Evolutionary conservation across 768 basidiomycete species (phyloP).

Genomic region (Pisolithus marmoratus): DNA sequence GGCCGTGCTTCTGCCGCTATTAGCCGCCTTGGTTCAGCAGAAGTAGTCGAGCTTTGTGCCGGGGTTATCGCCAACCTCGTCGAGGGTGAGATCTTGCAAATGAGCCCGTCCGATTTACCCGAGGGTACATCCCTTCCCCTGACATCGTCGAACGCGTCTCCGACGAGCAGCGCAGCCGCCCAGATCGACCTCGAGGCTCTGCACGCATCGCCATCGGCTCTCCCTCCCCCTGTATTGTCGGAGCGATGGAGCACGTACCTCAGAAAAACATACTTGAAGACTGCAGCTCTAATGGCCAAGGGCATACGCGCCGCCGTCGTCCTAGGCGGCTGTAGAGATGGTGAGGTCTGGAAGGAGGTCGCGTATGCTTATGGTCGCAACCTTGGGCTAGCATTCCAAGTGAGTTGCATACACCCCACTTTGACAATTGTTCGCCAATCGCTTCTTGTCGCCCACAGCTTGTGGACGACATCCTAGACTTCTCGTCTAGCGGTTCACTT

Average conservation of each 20-base stretch:
- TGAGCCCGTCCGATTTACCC: constrained; percentile 23
- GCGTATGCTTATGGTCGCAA: constrained; percentile 91
- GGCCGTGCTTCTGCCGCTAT: constrained; percentile 87
- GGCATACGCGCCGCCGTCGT: constrained; percentile 77
- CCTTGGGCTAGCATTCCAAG: constrained; percentile 94
- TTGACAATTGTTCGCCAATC: neutral
- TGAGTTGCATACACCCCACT: constrained; percentile 26
- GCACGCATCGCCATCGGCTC: constrained; percentile 32
- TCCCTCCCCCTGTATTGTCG: constrained; percentile 26
- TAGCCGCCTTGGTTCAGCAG: constrained; percentile 75
- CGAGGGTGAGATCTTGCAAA: constrained; percentile 93
- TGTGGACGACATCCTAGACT: constrained; percentile 94
- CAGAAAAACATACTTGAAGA: constrained; percentile 90
- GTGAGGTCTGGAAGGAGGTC: constrained; percentile 81
- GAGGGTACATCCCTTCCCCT: neutral
- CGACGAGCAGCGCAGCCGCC: neutral
- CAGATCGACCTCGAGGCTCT: constrained; percentile 34
- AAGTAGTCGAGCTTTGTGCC: constrained; percentile 91
- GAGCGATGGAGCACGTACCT: constrained; percentile 76
- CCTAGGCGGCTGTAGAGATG: constrained; percentile 74
- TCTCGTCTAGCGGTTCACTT: constrained; percentile 65
- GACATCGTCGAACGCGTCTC: neutral
- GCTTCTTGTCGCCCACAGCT: constrained; percentile 44
- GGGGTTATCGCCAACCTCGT: constrained; percentile 92
- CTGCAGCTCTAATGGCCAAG: constrained; percentile 88